These are phyloP conservation scores for Clonostachys chloroleuca DNA, from an alignment of 2,329 filamentous ascomycete genomes.

Conservation along the genomic window DNA sequence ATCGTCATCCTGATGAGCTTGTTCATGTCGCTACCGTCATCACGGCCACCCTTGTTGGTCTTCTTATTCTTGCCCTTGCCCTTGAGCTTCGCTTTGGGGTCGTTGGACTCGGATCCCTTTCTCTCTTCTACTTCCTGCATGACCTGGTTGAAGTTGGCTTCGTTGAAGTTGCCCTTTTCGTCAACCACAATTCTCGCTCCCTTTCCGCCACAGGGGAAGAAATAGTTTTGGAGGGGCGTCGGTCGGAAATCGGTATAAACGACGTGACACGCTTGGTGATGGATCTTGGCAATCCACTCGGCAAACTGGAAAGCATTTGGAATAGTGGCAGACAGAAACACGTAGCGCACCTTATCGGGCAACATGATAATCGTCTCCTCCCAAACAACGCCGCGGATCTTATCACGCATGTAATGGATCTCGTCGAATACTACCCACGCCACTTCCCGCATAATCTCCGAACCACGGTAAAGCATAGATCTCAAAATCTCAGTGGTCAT, in stretches of 20 bases:
- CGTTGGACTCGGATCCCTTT: slow-evolving; percentile 78
- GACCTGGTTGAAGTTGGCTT: slow-evolving; percentile 95
- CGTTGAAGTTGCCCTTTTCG: slow-evolving; percentile 92
- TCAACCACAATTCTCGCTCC: slow-evolving; percentile 94
- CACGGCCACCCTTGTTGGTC: slow-evolving; percentile 79
- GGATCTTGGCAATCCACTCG: slow-evolving; percentile 98
- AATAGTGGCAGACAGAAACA: slow-evolving; percentile 96
- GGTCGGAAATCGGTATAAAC: slow-evolving; percentile 98
- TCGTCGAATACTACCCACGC: slow-evolving; percentile 98
- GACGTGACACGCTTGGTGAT: slow-evolving; percentile 95
- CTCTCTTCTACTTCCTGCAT: slow-evolving; percentile 88
- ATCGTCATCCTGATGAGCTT: slow-evolving; percentile 99
- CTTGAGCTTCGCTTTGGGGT: slow-evolving; percentile 74
- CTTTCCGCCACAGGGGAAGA: slow-evolving; percentile 88
- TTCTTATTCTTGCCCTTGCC: slow-evolving; percentile 91
- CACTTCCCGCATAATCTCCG: slow-evolving; percentile 99
- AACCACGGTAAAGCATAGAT: slow-evolving; percentile 96
- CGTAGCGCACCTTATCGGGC: slow-evolving; percentile 97
- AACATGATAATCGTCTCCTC: slow-evolving; percentile 98
- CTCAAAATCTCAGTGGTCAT: slow-evolving; percentile 99
- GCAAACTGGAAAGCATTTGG: slow-evolving; percentile 99
- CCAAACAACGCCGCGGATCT: slow-evolving; percentile 93
- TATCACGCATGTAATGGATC: slow-evolving; percentile 97
- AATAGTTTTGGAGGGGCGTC: slow-evolving; percentile 95
- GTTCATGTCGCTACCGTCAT: slow-evolving; percentile 78